A percentile compares a stretch with the other conserved stretches of the same genome.
phyloP scores from a whole-genome alignment of 2,329 filamentous ascomycete genomes.

The Calonectria pseudoreteaudii region DNA sequence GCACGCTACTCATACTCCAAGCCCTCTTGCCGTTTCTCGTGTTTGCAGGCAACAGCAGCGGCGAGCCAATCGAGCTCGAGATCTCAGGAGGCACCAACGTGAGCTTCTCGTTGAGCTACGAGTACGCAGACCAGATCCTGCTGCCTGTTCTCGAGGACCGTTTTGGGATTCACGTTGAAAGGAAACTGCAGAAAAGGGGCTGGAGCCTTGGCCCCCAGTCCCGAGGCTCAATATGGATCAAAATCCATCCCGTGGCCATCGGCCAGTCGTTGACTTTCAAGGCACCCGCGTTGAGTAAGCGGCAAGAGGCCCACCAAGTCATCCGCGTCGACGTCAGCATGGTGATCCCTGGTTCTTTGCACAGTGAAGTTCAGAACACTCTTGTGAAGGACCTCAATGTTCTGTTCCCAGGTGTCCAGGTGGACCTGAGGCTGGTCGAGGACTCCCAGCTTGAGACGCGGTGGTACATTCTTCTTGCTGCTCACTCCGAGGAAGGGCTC shows the following conservation, averaged over 20 bases:
- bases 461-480: slow-evolving; percentile 69
- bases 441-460: slow-evolving; percentile 64
- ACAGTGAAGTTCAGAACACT: slow-evolving; percentile 53
- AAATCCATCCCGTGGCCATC: slow-evolving; percentile 46
- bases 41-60: slow-evolving; percentile 60
- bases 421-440: slow-evolving; percentile 60
- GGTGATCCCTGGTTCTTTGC: slow-evolving; percentile 59
- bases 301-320: slow-evolving; percentile 51
- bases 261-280: slow-evolving; percentile 53
- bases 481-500: slow-evolving; percentile 57
- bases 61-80: slow-evolving; percentile 59
- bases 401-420: slow-evolving; percentile 57
- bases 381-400: slow-evolving; percentile 54
- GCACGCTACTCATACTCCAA: slow-evolving; percentile 69
- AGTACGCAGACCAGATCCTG: slow-evolving; percentile 73
- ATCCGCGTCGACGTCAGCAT: slow-evolving; percentile 63
- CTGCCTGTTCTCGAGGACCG: slow-evolving; percentile 64
- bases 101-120: slow-evolving; percentile 66
- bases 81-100: slow-evolving; percentile 72
- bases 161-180: slow-evolving; percentile 61
- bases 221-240: slow-evolving; percentile 59
- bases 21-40: slow-evolving; percentile 70
- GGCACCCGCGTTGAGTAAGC: slow-evolving; percentile 34
- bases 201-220: slow-evolving; percentile 61
- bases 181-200: slow-evolving; percentile 58